Evolutionary conservation across 2,329 filamentous ascomycete genomes (phyloP).

Genomic region (Diaporthe citri): DNA sequence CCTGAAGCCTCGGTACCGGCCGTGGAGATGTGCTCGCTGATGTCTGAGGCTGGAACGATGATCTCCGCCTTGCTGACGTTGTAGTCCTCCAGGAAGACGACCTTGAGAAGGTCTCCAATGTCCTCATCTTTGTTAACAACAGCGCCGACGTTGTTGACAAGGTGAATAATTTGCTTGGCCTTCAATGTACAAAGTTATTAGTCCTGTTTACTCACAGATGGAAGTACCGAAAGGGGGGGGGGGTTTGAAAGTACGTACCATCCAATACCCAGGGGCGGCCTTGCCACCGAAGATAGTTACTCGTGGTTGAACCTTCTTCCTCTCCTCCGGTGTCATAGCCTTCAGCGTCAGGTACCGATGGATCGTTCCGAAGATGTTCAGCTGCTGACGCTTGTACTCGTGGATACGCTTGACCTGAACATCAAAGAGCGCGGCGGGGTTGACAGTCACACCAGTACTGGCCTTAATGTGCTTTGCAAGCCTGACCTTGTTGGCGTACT

Average conservation of each 20-base stretch:
- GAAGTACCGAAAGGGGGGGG: too few relatives aligned
- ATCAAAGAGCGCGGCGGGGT: conserved; percentile 91
- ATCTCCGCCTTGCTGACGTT: conserved; percentile 99
- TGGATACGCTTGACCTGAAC: conserved; percentile 99
- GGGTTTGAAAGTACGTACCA: conserved; percentile 67
- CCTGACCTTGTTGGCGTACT: conserved; percentile 93
- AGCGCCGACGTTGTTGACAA: conserved; percentile 90
- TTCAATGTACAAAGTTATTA: background rate
- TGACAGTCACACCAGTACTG: conserved; percentile 83
- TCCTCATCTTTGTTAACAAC: conserved; percentile 95
- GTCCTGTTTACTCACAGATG: background rate
- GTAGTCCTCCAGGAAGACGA: conserved; percentile 97
- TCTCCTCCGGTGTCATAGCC: conserved; percentile 83
- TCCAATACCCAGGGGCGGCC: conserved; percentile 98
- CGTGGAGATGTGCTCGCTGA: conserved; percentile 98
- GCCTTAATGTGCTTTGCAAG: conserved; percentile 92
- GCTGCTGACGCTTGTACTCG: conserved; percentile 98
- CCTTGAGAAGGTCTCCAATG: conserved; percentile 94
- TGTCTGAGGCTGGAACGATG: conserved; percentile 92
- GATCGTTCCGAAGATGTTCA: conserved; percentile 99
- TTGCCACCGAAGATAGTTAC: conserved; percentile 98
- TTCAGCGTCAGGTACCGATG: conserved; percentile 94
- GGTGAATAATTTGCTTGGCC: conserved; percentile 92
- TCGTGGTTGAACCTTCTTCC: conserved; percentile 86
- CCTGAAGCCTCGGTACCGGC: conserved; percentile 92